Conservation (phyloP, 108 stramenopile genomes). For the Nannochloropsis granulata region DNA sequence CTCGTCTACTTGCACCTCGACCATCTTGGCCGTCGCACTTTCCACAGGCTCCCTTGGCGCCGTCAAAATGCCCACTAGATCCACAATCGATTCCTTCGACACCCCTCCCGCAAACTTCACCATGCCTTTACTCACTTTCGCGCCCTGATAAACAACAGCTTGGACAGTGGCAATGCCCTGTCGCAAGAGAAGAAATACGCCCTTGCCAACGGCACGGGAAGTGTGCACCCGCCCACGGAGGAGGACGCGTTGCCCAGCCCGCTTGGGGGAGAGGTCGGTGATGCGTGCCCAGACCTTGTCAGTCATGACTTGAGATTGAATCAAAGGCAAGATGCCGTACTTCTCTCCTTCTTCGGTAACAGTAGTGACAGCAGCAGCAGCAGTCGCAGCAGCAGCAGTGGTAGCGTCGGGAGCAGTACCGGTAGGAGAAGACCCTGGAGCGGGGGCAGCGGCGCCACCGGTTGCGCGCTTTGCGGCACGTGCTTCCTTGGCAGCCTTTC, state of each 20-base stretch:
- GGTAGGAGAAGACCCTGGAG: not conserved
- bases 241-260: not conserved
- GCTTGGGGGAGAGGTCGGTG: not conserved
- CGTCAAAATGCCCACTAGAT: constrained; percentile 63
- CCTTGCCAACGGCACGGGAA: constrained; percentile 70
- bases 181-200: constrained; percentile 81
- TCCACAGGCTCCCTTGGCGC: constrained; percentile 63
- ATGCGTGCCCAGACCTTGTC: not conserved
- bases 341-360: not conserved
- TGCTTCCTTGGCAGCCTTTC: not conserved
- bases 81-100: constrained; percentile 79
- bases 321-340: not conserved
- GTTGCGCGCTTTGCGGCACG: not conserved
- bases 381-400: not conserved
- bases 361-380: not conserved
- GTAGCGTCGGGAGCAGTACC: not conserved
- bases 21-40: constrained; percentile 72
- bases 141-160: constrained; percentile 50
- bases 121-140: constrained; percentile 58
- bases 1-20: constrained; percentile 78
- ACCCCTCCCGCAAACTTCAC: constrained; percentile 80
- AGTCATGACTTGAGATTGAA: not conserved
- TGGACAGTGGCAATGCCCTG: constrained; percentile 80
- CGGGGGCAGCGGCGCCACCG: not conserved
- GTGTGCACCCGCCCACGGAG: constrained; percentile 19